Evolutionary conservation across 495 filamentous ascomycete species (phyloP), one percentile per base, ranked within the genome.

Genomic region (Aspergillus hancockii): DNA sequence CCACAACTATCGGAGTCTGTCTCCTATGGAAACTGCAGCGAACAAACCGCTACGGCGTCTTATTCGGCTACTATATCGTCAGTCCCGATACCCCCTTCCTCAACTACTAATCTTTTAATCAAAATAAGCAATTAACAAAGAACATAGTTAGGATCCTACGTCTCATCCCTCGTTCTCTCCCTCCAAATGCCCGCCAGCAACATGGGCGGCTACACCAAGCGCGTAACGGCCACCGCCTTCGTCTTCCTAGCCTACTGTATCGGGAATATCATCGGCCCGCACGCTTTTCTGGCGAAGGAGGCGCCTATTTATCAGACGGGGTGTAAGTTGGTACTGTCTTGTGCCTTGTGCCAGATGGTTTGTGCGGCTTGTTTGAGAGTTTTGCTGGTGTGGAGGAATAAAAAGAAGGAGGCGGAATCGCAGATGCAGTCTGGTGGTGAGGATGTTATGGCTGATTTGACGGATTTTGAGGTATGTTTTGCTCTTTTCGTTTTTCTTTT

Each of bases 131-230:
- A 8, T 28, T 10, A 43, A 23, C n/a, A 50, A 40, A 57, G 14
- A 8, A 43, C 10, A 45, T 14, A 45, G 41, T 14, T 71, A 19
- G 73, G 72, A 3, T 61, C 72, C 13, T 78, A 70, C 52, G 74
- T 76, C 18, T 73, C 69, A 51, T 71, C 71, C 7, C 52, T 76
- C 28, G 74, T 78, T 2, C 67, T 78, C 36, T 68, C 72, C 0
- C 58, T 76, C 13, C 74, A 76, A 34, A 72, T 78, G 74, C 75
- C 75, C 8, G 66, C 74, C 19, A 74, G 64, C 8, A 78, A 78
- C 56, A 60, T 74, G 1, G 71, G 69, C 49, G 74, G 75, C 10
- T 76, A 78, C 59, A 76, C 75, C 0, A 78, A 78, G 57, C 72
- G 72, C 45, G 64, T 66, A n/a, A 78, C 75, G 4, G 64, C 66